Percentiles rank a stretch among this genome's conserved stretches.
phyloP scores from a whole-genome alignment of 2,329 filamentous ascomycete species.

The Pseudogymnoascus sp. region DNA sequence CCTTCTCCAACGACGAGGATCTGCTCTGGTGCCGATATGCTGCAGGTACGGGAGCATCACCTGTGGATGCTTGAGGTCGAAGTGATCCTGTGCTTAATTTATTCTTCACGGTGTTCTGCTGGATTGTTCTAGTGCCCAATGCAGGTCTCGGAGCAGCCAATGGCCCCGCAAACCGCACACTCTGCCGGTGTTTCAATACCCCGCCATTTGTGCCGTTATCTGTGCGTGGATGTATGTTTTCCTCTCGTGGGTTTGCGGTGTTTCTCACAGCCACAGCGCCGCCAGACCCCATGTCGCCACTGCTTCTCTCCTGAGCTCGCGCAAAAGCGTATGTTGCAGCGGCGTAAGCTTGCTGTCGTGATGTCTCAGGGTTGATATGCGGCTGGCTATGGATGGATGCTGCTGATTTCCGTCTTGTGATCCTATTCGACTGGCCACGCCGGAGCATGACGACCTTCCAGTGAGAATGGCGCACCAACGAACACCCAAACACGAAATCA shows the following conservation, averaged over 20 bases:
- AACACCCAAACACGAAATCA: neutral
- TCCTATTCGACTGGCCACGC: constrained; percentile 32
- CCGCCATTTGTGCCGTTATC: neutral
- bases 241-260: constrained; percentile 10
- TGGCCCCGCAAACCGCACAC: constrained; percentile 43
- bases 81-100: constrained; percentile 19
- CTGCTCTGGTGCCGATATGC: constrained; percentile 26
- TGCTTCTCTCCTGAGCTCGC: constrained; percentile 40
- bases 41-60: constrained; percentile 22
- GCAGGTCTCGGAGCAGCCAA: constrained; percentile 21
- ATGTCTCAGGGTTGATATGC: constrained; percentile 41
- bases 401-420: constrained; percentile 42
- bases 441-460: constrained; percentile 20
- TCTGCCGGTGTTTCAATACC: constrained; percentile 40
- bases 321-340: constrained; percentile 56
- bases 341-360: constrained; percentile 53
- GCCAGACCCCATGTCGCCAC: constrained; percentile 31
- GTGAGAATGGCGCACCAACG: neutral
- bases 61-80: constrained; percentile 24
- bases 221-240: constrained; percentile 15
- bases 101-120: constrained; percentile 12
- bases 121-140: constrained; percentile 19
- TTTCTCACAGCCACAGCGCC: constrained; percentile 15
- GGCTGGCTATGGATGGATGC: constrained; percentile 41
- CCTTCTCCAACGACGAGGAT: constrained; percentile 27